Base-by-base conservation (phyloP, 2,329 filamentous ascomycete genomes). In the Clarireedia homoeocarpa region DNA sequence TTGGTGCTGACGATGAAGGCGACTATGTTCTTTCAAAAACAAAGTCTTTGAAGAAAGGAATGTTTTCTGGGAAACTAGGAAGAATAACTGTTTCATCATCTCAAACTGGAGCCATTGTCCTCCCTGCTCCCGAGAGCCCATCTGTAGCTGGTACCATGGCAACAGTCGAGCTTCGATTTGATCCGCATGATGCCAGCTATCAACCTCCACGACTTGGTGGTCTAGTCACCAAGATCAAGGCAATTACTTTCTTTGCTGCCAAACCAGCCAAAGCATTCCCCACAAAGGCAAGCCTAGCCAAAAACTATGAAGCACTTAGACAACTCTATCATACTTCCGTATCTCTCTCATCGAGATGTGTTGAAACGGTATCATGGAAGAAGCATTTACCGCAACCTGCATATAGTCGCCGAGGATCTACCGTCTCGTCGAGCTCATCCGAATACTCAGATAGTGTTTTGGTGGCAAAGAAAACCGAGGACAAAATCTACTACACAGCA, bases 401-500 rank as follows among this genome's bases (percentile, higher is more conserved):
- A 7, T 61, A 62, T 14, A 53, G 48, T 2, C 56, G 68, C 30
- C 59, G 67, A 34, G 57, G 59, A 39, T 69, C 67, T 6, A 59
- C 62, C n/a, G 62, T 61, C 24, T 69, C 66, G 7, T 61, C 58
- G 10, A 58, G 56, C 27, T 66, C 63, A 4, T 64, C 65, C 5
- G 62, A 65, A 27, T 61, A 45, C 20, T 65, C 64, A 2, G 63
- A 65, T 36, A 52, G 48, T 46, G 9, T 26, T 7, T 23, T 61
- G 30, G 30, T 51, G n/a, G 30, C 56, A 6, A 34, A 46, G 14
- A 42, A 54, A 12, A 50, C 56, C 46, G 40, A 58, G 5, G 45
- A 45, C 23, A 54, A 55, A 23, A 36, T 51, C 9, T 65, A 65
- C 70, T 88, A 85, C 70, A 83, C 81, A 2, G 76, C 84, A 6